Evolutionary conservation across 2,329 filamentous ascomycete genomes (phyloP), one percentile per base, ranked within the genome.

Genomic region (Epichloe uncinata): DNA sequence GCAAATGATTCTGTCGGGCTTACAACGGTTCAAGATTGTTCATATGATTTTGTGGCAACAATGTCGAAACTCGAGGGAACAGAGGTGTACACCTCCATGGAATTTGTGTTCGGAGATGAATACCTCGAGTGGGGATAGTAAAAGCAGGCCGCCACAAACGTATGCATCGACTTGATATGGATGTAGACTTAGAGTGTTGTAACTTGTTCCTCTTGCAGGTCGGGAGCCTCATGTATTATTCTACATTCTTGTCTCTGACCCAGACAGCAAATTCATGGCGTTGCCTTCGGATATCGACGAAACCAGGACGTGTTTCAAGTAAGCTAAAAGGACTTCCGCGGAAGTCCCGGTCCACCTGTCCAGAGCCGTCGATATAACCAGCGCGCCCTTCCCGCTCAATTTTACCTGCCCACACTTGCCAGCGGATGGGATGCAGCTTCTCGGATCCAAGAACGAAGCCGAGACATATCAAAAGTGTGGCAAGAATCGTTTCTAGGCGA

Each of bases 231-330:
- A 9, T 30, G 26, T 30, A 30, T 30, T 22, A 47, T 8, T 42
- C 49, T 50, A 50, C 43, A 51, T 57, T 61, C 44, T 61, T 57
- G 43, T 54, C 63, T 60, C 75, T 74, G 35, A 81, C 77, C 87
- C 87, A 94, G 54, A 82, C 75, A 15, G 79, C 76, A 71, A 95
- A 95, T 52, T 90, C 85, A 62, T 75, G 81, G 61, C 85, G 78
- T 69, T 89, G 76, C 64, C 81, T 85, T 66, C 88, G 82, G 55
- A 97, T 87, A 69, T 98, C 87, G 69, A 88, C 77, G 61, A 97
- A 98, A 1, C 87, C 84, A 44, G 82, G 80, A 57, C 93, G 73
- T 52, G 86, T 83, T 68, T 97, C 91, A 53, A 96, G 66, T 43
- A 79, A 74, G 46, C 72, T 74, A 65, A 90, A 97, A 5, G 90